phyloP scores from a whole-genome alignment of 2,329 filamentous ascomycete species.

The Zelopaecilomyces penicillatus region DNA sequence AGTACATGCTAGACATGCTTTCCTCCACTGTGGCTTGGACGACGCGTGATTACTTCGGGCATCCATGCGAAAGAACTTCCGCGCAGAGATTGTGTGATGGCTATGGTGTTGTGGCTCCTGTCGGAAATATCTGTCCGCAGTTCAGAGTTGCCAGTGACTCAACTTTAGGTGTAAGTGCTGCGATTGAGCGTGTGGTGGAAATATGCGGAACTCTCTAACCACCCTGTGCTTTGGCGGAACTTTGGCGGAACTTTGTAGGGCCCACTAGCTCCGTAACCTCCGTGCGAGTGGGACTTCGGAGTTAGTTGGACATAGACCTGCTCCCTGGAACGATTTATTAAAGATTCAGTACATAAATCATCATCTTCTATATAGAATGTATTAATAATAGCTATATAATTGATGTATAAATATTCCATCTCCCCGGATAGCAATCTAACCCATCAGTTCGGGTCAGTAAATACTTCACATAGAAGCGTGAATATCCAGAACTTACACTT shows the following conservation, averaged over 20 bases:
- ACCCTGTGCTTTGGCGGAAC: slow-evolving; percentile 7
- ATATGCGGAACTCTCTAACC: neutral
- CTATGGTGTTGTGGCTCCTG: neutral
- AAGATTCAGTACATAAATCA: too few relatives aligned
- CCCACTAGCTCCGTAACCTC: too few relatives aligned
- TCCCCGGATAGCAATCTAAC: too few relatives aligned
- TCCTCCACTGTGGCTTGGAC: slow-evolving; percentile 12
- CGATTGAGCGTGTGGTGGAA: neutral
- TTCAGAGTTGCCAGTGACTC: neutral
- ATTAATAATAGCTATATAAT: too few relatives aligned
- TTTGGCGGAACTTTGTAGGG: slow-evolving; percentile 8
- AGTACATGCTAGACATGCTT: slow-evolving; percentile 27
- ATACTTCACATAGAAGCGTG: too few relatives aligned
- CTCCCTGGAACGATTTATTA: too few relatives aligned
- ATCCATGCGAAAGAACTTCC: neutral
- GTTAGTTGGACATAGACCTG: too few relatives aligned
- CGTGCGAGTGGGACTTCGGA: too few relatives aligned
- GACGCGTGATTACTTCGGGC: slow-evolving; percentile 7
- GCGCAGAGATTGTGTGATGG: neutral
- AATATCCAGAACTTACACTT: neutral
- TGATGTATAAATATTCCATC: too few relatives aligned
- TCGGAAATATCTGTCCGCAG: slow-evolving; percentile 2
- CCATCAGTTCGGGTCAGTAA: too few relatives aligned
- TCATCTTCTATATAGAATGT: too few relatives aligned
- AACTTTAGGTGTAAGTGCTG: neutral